Evolutionary conservation across 192 early-diverging fungal genomes (phyloP).

Genomic region (Martensiomyces pterosporus): DNA sequence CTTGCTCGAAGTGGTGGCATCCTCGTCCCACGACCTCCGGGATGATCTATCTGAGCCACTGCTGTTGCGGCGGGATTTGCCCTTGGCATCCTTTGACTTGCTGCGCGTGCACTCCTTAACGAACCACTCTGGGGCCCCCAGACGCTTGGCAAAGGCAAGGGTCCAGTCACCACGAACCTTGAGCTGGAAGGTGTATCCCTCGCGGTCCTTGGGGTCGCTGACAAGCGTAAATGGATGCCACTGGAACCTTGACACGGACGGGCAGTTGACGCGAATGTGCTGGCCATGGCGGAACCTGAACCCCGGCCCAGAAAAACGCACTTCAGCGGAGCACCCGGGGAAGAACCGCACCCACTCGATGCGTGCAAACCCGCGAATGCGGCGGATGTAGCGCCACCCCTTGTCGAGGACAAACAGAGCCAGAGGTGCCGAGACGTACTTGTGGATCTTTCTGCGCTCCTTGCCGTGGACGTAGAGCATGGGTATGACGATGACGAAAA

Average conservation of each 20-base stretch:
- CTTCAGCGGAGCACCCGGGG: not conserved
- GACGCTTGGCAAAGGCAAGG: not conserved
- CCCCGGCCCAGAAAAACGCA: not conserved
- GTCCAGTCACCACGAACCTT: not conserved
- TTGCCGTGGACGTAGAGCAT: not conserved
- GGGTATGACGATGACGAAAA: not conserved
- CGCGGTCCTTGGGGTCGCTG: not conserved
- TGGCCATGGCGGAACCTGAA: not conserved
- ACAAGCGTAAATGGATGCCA: not conserved
- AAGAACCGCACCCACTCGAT: not conserved
- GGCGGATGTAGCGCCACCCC: not conserved
- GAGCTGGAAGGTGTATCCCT: not conserved
- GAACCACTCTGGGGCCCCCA: not conserved
- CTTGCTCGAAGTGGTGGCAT: not conserved
- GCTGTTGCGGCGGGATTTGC: no score
- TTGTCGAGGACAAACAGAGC: not conserved
- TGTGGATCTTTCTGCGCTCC: not conserved
- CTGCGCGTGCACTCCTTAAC: not conserved
- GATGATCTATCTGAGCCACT: no score
- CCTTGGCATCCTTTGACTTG: no score
- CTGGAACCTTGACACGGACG: not conserved
- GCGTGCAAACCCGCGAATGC: not conserved
- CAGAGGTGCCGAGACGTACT: not conserved
- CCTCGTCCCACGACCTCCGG: not conserved
- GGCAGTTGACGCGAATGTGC: not conserved